Evolutionary conservation across 2,329 filamentous ascomycete genomes (phyloP).

Genomic region (Boeremia exigua): DNA sequence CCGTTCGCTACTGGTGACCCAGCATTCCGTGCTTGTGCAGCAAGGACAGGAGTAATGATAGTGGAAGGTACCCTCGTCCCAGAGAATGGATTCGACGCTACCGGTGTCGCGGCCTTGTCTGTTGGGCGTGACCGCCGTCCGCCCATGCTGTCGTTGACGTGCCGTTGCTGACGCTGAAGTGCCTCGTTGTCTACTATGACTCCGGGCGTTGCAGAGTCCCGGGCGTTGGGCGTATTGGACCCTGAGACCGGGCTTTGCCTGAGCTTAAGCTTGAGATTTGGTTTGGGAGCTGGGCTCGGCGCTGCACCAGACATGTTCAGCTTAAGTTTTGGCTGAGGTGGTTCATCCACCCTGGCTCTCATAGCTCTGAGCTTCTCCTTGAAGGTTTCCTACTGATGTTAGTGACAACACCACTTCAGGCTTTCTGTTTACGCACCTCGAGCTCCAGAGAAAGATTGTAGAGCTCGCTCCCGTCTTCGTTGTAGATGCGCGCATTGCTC

Average conservation of each 20-base stretch:
- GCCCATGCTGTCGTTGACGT: constrained; percentile 58
- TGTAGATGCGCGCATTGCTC: constrained; percentile 87
- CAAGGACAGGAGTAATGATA: constrained; percentile 28
- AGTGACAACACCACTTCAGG: constrained; percentile 6
- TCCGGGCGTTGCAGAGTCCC: constrained; percentile 53
- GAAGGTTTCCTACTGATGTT: constrained; percentile 67
- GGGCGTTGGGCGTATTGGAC: constrained; percentile 49
- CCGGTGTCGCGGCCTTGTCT: constrained; percentile 35
- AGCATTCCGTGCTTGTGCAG: constrained; percentile 39
- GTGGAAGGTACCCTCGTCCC: constrained; percentile 33
- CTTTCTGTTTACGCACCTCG: constrained; percentile 62
- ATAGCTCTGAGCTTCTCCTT: constrained; percentile 72
- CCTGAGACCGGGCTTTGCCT: constrained; percentile 50
- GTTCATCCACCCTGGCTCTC: constrained; percentile 74
- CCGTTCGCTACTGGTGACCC: constrained; percentile 43
- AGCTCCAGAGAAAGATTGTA: constrained; percentile 78
- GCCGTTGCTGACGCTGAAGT: constrained; percentile 58
- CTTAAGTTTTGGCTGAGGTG: constrained; percentile 78
- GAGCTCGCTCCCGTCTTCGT: constrained; percentile 89
- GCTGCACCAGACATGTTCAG: constrained; percentile 66
- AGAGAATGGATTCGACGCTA: constrained; percentile 36
- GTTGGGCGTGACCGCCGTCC: constrained; percentile 40
- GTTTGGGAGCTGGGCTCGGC: constrained; percentile 34
- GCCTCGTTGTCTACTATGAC: constrained; percentile 63
- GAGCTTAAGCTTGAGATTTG: constrained; percentile 68